These are phyloP conservation scores for Paraphaeosphaeria minitans DNA, from an alignment of 2,329 filamentous ascomycete species.

Conservation along the genomic window DNA sequence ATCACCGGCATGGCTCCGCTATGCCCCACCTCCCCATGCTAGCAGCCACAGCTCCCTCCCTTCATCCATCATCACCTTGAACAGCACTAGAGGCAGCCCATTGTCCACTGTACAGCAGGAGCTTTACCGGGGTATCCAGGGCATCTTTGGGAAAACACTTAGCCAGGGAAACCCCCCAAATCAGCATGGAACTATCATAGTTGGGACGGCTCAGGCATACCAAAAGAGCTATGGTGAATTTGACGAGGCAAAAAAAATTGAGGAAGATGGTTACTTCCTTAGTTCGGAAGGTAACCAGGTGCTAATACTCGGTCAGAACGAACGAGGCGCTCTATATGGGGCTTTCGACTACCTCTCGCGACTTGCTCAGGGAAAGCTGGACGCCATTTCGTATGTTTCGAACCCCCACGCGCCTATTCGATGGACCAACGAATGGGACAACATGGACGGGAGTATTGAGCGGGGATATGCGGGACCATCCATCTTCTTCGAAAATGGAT, in stretches of 20 bases:
- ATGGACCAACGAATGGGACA: conserved; percentile 78
- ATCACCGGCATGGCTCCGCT: conserved; percentile 67
- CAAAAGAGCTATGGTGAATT: conserved; percentile 41
- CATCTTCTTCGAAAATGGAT: conserved; percentile 68
- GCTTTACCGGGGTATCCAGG: conserved; percentile 61
- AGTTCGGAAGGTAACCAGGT: conserved; percentile 54
- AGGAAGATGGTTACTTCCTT: conserved; percentile 67
- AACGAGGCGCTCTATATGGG: conserved; percentile 71
- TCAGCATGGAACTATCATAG: conserved; percentile 48
- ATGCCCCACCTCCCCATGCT: conserved; percentile 58
- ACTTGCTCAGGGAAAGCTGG: conserved; percentile 65
- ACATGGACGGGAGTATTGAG: conserved; percentile 70
- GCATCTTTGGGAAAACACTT: conserved; percentile 61
- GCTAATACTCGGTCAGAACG: conserved; percentile 67
- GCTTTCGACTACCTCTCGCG: conserved; percentile 70
- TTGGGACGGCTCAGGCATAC: conserved; percentile 58
- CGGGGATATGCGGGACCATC: conserved; percentile 70
- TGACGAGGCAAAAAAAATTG: conserved; percentile 48
- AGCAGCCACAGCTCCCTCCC: conserved; percentile 53
- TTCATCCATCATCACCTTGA: conserved; percentile 58
- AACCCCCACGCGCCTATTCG: conserved; percentile 67
- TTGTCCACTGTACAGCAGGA: conserved; percentile 65
- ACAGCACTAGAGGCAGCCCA: conserved; percentile 59
- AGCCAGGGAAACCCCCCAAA: conserved; percentile 28
- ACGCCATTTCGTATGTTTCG: conserved; percentile 53